Evolutionary conservation across 2,329 filamentous ascomycete species (phyloP).

Genomic region (Plenodomus biglobosus): DNA sequence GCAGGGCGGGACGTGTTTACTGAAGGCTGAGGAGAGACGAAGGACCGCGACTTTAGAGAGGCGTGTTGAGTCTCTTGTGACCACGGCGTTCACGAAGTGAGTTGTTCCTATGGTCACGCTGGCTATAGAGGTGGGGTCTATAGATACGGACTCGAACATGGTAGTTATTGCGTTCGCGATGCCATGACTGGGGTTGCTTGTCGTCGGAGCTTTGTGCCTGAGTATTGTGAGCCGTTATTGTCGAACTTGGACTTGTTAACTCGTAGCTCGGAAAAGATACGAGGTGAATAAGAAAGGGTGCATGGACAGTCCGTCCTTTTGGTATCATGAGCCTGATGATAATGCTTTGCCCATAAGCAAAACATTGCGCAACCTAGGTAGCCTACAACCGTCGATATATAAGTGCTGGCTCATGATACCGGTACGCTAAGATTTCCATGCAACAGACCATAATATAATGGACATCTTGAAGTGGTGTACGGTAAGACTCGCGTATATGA

Average conservation of each 20-base stretch:
- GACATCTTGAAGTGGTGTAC: too few species aligned
- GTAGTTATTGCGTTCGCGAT: constrained; percentile 40
- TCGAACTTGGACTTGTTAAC: neutral
- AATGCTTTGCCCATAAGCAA: too few species aligned
- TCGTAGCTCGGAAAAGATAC: too few species aligned
- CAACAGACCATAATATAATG: too few species aligned
- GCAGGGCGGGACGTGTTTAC: constrained; percentile 54
- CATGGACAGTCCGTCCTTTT: too few species aligned
- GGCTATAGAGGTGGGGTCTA: constrained; percentile 38
- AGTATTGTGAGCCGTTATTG: neutral
- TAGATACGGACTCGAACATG: constrained; percentile 38
- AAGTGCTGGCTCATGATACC: too few species aligned
- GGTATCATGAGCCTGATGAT: too few species aligned
- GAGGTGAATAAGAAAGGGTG: too few species aligned
- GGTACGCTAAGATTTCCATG: too few species aligned
- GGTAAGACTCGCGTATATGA: too few species aligned
- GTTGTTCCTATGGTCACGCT: constrained; percentile 57
- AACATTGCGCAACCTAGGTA: too few species aligned
- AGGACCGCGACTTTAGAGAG: constrained; percentile 57
- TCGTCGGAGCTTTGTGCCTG: constrained; percentile 46
- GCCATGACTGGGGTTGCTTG: constrained; percentile 41
- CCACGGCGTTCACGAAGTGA: constrained; percentile 55
- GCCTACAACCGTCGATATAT: too few species aligned
- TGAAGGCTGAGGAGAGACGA: constrained; percentile 53
- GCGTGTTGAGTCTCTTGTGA: constrained; percentile 53